Base-by-base conservation (phyloP, 2,329 filamentous ascomycete species). In the Cladophialophora exuberans region DNA sequence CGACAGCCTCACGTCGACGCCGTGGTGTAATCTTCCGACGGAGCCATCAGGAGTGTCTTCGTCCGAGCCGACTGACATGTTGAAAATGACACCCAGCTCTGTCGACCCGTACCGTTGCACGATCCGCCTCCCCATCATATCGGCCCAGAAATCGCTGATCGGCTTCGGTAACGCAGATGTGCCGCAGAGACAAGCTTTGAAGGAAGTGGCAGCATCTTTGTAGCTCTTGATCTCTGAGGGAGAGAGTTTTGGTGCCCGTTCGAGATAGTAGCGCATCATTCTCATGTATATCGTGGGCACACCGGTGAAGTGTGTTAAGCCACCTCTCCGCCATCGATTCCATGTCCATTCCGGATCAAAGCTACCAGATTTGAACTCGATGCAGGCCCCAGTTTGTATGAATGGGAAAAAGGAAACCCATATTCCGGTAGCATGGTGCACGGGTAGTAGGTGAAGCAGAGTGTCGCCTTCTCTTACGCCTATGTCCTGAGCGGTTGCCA, bases 121-220 rank as follows among this genome's bases (percentile, higher is more conserved):
- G 39, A 77, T 76, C n/a, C 59, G 66, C 47, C 70, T 71, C 28
- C 73, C 72, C 62, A 77, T 67, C 3, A 79, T 66, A 4, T 66
- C 62, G 2, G 70, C 70, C 78, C 79, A 81, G 60, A 79, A 80
- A 33, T 79, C 72, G n/a, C 74, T 74, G 33, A 81, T 73, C 1
- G 77, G 76, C 48, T 73, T 72, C 2, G 77, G 78, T 31, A 81
- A 59, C 1, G 78, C 78, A 2, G 74, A 77, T 0, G 78, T 80
- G 1, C 69, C 69, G 17, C 69, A 66, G 15, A 66, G 31, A 39
- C 61, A 64, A 6, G 51, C 53, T 43, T 60, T 60, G 56, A 66
- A 53, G 13, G 55, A 56, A 7, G 55, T 63, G 23, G 75, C 74
- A 1, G 74, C 78, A 9, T 69, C 67, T 23, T 76, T 66, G 64